Base-by-base conservation (phyloP, 2,329 filamentous ascomycete species). In the Neocatenulostroma microsporum region DNA sequence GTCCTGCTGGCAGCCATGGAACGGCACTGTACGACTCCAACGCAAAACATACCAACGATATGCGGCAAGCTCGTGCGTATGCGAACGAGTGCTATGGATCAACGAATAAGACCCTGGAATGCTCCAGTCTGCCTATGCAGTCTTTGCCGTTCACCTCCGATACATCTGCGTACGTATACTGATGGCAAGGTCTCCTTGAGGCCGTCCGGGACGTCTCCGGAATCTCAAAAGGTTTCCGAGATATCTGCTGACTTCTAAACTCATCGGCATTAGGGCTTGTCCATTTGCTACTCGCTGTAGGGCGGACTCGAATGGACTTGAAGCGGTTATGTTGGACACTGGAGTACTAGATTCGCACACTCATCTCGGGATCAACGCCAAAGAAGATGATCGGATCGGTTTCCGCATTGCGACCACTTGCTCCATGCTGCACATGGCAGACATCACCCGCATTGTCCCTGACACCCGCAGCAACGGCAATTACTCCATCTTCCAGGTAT, bases 361-460 rank as follows among this genome's bases (percentile, higher is more conserved):
- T 8, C 26, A 40, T 15, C 21, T 40, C 2, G 37, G 37, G 14
- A 21, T 40, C 37, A 40, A 36, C 15, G 37, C 37, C 4, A 25
- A 20, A 27, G 9, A 24, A 12, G 25, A 32, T n/a, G 26, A 40
- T 20, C 27, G 37, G 5, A 21, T 36, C 12, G 26, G 27, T 21
- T 40, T 40, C 14, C 32, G 34, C 8, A 11, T 35, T 18, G 17
- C 37, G 7, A 21, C 37, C 11, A 32, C 20, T 14, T 40, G 34
- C n/a, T n/a, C n/a, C n/a, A n/a, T n/a, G n/a, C n/a, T n/a, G n/a
- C n/a, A n/a, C n/a, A n/a, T n/a, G n/a, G n/a, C n/a, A n/a, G n/a
- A n/a, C n/a, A n/a, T n/a, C n/a, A n/a, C n/a, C n/a, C n/a, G n/a
- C n/a, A n/a, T n/a, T n/a, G n/a, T n/a, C n/a, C n/a, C n/a, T n/a